Conservation (phyloP, 1,284 basidiomycete genomes). For the Ustilago trichophora region DNA sequence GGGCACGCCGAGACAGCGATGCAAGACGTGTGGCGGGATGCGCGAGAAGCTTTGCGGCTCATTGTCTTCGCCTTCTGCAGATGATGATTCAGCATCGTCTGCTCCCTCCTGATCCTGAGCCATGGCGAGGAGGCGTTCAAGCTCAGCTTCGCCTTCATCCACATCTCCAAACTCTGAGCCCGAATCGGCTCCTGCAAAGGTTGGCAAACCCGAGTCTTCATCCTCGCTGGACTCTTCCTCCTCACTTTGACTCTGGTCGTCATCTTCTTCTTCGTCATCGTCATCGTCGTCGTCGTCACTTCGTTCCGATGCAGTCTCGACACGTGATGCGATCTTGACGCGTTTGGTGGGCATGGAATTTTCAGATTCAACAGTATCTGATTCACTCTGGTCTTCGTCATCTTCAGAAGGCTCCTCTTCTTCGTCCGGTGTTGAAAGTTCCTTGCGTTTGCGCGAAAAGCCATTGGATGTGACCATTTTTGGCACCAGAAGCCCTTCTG, state of each 20-base stretch:
- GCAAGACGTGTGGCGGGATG: conserved; percentile 53
- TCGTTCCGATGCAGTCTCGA: not conserved
- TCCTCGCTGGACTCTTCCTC: conserved; percentile 13
- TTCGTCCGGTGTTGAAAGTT: conserved; percentile 1
- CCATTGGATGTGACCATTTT: conserved; percentile 5
- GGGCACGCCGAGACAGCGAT: conserved; percentile 48
- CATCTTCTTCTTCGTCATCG: not conserved
- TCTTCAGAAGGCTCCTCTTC: conserved; percentile 1
- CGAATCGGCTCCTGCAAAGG: conserved; percentile 29
- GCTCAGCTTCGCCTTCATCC: conserved; percentile 51
- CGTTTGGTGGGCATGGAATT: conserved; percentile 12
- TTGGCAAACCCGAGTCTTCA: conserved; percentile 6
- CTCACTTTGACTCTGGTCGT: not conserved
- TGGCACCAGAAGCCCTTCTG: not conserved
- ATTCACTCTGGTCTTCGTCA: conserved; percentile 2
- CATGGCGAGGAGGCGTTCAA: conserved; percentile 28
- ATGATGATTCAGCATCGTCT: conserved; percentile 4
- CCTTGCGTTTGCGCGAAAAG: conserved; percentile 18
- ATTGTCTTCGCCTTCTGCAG: conserved; percentile 20
- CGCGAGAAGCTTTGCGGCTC: conserved; percentile 62
- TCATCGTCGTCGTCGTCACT: not conserved
- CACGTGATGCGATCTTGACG: conserved; percentile 20
- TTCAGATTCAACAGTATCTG: conserved; percentile 14
- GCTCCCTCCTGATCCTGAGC: conserved; percentile 5
- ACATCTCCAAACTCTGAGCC: conserved; percentile 46